Evolutionary conservation across 2,329 filamentous ascomycete species (phyloP).

Genomic region (Fonsecaea erecta): DNA sequence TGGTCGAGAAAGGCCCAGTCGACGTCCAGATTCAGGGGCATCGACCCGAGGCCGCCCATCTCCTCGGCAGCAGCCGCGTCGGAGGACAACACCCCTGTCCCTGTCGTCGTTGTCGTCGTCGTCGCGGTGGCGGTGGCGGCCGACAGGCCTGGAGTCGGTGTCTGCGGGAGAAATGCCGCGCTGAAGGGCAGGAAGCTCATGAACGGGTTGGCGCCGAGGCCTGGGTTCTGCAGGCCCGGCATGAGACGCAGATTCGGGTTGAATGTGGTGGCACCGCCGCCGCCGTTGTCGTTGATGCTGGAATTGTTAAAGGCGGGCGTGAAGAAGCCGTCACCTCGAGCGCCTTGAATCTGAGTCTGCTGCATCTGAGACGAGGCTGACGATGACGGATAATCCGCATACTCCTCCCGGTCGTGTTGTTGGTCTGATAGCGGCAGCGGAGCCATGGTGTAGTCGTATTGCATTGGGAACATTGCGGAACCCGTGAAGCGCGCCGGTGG

Average conservation of each 20-base stretch:
- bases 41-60: background rate
- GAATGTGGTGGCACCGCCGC: too few relatives aligned
- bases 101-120: slow-evolving; percentile 5
- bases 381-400: background rate
- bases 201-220: slow-evolving; percentile 12
- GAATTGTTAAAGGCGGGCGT: background rate
- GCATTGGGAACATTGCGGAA: slow-evolving; percentile 19
- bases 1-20: slow-evolving; percentile 32
- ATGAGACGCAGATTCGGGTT: slow-evolving; percentile 7
- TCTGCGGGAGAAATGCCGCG: background rate
- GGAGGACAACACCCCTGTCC: too few relatives aligned
- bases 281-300: background rate
- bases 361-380: background rate
- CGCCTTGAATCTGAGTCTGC: background rate
- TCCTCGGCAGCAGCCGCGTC: background rate
- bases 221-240: slow-evolving; percentile 12
- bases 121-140: background rate
- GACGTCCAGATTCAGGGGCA: slow-evolving; percentile 16
- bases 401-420: background rate
- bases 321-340: background rate
- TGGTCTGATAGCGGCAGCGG: slow-evolving; percentile 13
- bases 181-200: slow-evolving; percentile 18
- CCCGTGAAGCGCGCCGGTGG: slow-evolving; percentile 3
- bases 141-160: background rate
- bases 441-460: slow-evolving; percentile 18